phyloP scores from a whole-genome alignment of 2,329 filamentous ascomycete species.

The Diaporthe velutina region DNA sequence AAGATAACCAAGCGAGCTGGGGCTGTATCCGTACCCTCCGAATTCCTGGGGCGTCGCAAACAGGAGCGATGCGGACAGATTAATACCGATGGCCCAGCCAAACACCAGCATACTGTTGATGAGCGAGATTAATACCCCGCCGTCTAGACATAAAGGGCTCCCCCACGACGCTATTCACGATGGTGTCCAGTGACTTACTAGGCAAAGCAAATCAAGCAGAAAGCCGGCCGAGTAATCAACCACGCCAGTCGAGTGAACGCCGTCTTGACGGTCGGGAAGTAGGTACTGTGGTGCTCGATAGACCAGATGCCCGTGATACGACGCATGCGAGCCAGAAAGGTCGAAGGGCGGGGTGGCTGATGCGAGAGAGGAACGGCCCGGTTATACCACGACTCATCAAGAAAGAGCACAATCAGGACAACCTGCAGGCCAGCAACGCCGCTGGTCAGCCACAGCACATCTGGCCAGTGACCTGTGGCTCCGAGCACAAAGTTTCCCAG shows the following conservation, averaged over 20 bases:
- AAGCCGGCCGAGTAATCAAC: background rate
- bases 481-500: conserved; percentile 52
- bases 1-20: conserved; percentile 53
- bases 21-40: conserved; percentile 55
- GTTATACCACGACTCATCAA: conserved; percentile 11
- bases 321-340: background rate
- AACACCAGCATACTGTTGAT: conserved; percentile 42
- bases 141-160: background rate
- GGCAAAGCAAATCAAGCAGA: background rate
- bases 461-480: conserved; percentile 46
- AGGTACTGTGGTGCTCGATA: background rate
- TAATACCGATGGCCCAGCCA: conserved; percentile 56
- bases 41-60: conserved; percentile 53
- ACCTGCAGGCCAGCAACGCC: conserved; percentile 45
- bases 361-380: background rate
- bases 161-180: background rate
- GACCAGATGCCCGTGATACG: background rate
- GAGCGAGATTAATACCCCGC: background rate
- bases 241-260: background rate
- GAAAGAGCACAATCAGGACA: conserved; percentile 44
- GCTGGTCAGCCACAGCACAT: conserved; percentile 49
- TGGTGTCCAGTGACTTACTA: background rate
- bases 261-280: background rate
- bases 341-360: background rate
- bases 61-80: conserved; percentile 57